phyloP scores from a whole-genome alignment of 2,329 filamentous ascomycete species.

The Myriosclerotinia curreyana region DNA sequence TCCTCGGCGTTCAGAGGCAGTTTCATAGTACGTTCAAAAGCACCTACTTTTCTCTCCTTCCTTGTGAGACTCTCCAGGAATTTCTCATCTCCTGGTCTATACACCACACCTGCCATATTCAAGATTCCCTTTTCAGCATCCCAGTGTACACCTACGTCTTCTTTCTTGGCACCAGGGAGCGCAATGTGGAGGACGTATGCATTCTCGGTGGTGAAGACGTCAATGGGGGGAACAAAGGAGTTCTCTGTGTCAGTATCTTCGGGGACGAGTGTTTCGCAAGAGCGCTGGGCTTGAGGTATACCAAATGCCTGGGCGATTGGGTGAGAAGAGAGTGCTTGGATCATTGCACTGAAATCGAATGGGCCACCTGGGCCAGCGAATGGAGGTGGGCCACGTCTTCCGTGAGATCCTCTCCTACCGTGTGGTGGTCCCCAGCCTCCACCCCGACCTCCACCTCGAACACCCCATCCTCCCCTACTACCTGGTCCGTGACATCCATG shows the following conservation, averaged over 20 bases:
- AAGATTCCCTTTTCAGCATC: conserved; percentile 65
- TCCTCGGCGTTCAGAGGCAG: conserved; percentile 53
- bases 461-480: conserved; percentile 24
- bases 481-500: conserved; percentile 27
- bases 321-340: conserved; percentile 32
- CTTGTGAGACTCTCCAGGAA: conserved; percentile 60
- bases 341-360: conserved; percentile 36
- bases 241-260: conserved; percentile 37
- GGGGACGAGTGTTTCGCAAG: conserved; percentile 30
- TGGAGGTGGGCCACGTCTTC: conserved; percentile 29
- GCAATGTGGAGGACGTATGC: conserved; percentile 69
- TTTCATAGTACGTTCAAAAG: conserved; percentile 68
- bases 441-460: conserved; percentile 20
- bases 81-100: conserved; percentile 67
- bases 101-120: conserved; percentile 67
- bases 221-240: conserved; percentile 63
- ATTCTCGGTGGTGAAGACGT: conserved; percentile 68
- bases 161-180: conserved; percentile 74
- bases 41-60: conserved; percentile 67
- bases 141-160: conserved; percentile 75
- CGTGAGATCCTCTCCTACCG: conserved; percentile 23
- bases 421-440: conserved; percentile 22
- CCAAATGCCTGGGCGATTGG: conserved; percentile 35
- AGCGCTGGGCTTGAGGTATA: conserved; percentile 26
- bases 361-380: conserved; percentile 28